A percentile compares a stretch with the other conserved stretches of the same genome.
phyloP scores from a whole-genome alignment of 257 asterid genomes.

The Misopates orontium region DNA sequence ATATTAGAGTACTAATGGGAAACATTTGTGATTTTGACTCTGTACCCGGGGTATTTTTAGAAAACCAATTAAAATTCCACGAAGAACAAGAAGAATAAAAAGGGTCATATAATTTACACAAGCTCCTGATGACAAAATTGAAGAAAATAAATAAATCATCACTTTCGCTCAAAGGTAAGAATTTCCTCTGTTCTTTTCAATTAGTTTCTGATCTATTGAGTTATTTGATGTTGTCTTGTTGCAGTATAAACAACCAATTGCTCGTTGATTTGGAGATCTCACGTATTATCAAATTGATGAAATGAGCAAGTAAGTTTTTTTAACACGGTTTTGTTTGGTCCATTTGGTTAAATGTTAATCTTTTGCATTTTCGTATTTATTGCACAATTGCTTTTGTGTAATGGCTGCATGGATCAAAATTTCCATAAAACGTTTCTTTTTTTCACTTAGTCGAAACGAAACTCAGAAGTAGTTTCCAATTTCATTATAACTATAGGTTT shows the following conservation, averaged over 20 bases:
- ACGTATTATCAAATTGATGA: constrained; percentile 19
- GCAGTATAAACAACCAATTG: constrained; percentile 19
- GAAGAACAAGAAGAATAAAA: constrained; percentile 3
- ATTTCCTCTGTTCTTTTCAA: background rate
- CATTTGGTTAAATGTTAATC: background rate
- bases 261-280: constrained; percentile 15
- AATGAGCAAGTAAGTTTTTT: constrained; percentile 34
- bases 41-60: constrained; percentile 15
- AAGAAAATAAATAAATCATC: constrained; percentile 2
- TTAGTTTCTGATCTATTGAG: constrained; percentile 13
- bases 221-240: constrained; percentile 24
- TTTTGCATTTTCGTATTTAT: background rate
- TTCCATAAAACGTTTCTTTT: too few relatives aligned
- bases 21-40: constrained; percentile 6
- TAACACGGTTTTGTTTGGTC: background rate
- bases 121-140: background rate
- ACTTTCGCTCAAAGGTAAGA: constrained; percentile 33
- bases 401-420: too few relatives aligned
- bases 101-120: constrained; percentile 13
- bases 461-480: too few relatives aligned
- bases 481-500: too few relatives aligned
- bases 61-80: constrained; percentile 18
- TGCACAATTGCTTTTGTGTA: too few relatives aligned
- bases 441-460: too few relatives aligned
- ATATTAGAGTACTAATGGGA: too few relatives aligned